Evolutionary conservation across 345 rosid species (phyloP).

Genomic region (Aquilaria sinensis): DNA sequence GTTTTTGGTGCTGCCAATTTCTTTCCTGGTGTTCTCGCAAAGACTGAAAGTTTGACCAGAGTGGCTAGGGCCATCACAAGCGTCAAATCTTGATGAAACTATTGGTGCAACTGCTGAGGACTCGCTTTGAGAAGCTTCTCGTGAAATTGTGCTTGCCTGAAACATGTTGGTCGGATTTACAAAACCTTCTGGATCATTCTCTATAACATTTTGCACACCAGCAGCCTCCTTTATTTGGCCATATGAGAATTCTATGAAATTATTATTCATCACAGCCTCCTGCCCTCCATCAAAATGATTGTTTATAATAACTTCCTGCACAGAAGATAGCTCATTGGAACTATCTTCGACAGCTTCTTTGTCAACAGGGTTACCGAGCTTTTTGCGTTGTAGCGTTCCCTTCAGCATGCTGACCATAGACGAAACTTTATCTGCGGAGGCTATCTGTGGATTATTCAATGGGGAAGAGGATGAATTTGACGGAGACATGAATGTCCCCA

Average conservation of each 20-base stretch:
- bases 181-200: slow-evolving; percentile 41
- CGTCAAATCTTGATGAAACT: slow-evolving; percentile 51
- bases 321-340: slow-evolving; percentile 21
- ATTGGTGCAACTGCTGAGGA: slow-evolving; percentile 73
- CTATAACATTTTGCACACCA: slow-evolving; percentile 23
- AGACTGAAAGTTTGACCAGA: slow-evolving; percentile 42
- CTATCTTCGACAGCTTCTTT: slow-evolving; percentile 33
- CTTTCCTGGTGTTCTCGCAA: slow-evolving; percentile 53
- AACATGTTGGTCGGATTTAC: slow-evolving; percentile 32
- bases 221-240: slow-evolving; percentile 21
- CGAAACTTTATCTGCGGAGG: slow-evolving; percentile 40
- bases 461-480: slow-evolving; percentile 55
- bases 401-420: slow-evolving; percentile 68
- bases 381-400: slow-evolving; percentile 58
- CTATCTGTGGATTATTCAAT: slow-evolving; percentile 29
- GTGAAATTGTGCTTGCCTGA: slow-evolving; percentile 34
- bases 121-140: slow-evolving; percentile 60
- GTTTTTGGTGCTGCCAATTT: slow-evolving; percentile 26
- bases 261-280: slow-evolving; percentile 24
- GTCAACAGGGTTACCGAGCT: slow-evolving; percentile 35
- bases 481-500: slow-evolving; percentile 39
- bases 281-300: slow-evolving; percentile 23
- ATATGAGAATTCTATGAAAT: slow-evolving; percentile 22
- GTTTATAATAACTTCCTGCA: slow-evolving; percentile 25
- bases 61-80: slow-evolving; percentile 53